Base-by-base conservation (phyloP, 495 filamentous ascomycete species). In the Penicillium simplicissimum region DNA sequence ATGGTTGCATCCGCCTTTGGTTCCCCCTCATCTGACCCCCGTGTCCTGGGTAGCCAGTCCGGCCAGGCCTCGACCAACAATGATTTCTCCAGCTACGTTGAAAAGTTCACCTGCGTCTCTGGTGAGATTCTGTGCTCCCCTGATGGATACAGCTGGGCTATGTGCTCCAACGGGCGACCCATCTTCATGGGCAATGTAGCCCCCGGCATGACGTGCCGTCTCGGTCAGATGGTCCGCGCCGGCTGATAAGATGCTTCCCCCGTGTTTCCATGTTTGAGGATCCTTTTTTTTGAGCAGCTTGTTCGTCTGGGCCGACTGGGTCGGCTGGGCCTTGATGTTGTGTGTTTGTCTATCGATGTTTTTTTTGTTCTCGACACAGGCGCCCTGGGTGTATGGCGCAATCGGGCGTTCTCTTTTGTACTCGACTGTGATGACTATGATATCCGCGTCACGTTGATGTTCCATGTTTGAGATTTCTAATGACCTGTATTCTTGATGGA, bases 141-240 rank as follows among this genome's bases (percentile, higher is more conserved):
- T 10, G 75, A 80, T 57, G 79, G 78, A 19, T 61, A 15, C 7
- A 57, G 58, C 43, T 80, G 73, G 71, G 74, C 71, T 25, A 65
- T 77, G 59, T 81, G 78, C 68, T 59, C 53, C 52, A 54, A 77
- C 55, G 69, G 70, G 5, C 52, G 33, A 6, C 70, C 73, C 6
- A 62, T 79, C 36, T 67, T 61, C 63, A 81, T 81, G 76, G 77
- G 77, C 25, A 45, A 63, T 11, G 78, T 81, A 2, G 76, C 79
- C 31, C 60, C 66, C 8, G 79, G 79, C 13, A 82, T 72, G 9
- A 55, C 51, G 17, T 82, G 79, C 63, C 64, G 63, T 1, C 54
- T 72, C 14, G 78, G 78, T 6, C 59, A 38, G 10, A 79, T 79
- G 59, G 63, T 66, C 17, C 8, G 13, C 0, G 4, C 42, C 6